These are phyloP conservation scores for Mallotus repandus DNA, from an alignment of 441 rosid genomes.

Conservation along the genomic window DNA sequence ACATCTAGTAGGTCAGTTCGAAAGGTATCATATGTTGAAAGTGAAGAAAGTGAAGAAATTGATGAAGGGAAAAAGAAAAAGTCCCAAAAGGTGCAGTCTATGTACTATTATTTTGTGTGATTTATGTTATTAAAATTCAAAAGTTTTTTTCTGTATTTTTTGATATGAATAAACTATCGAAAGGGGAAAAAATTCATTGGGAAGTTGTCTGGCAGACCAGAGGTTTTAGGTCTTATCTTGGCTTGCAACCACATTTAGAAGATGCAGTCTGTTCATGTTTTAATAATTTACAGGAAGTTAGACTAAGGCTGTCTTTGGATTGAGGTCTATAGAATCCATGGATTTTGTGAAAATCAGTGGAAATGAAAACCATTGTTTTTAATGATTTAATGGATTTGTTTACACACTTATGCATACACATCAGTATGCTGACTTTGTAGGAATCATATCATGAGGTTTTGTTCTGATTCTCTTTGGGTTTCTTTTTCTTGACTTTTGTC, in stretches of 20 bases:
- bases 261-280: no score
- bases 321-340: neutral
- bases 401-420: neutral
- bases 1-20: constrained; percentile 87
- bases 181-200: neutral
- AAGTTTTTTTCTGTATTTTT: neutral
- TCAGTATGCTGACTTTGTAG: neutral
- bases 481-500: neutral
- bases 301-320: neutral
- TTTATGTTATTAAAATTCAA: neutral
- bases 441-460: neutral
- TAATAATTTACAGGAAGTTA: neutral
- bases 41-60: constrained; percentile 95
- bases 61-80: constrained; percentile 87
- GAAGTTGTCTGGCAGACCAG: neutral
- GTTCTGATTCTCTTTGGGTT: constrained; percentile 1
- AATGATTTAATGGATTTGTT: no score
- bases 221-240: neutral
- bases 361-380: neutral
- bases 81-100: constrained; percentile 60
- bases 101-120: neutral
- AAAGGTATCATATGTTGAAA: constrained; percentile 98
- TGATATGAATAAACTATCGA: neutral
- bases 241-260: no score
- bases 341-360: neutral